Evolutionary conservation across 179 eudicot genomes (phyloP).

Genomic region (Sideroxylon spinosum): DNA sequence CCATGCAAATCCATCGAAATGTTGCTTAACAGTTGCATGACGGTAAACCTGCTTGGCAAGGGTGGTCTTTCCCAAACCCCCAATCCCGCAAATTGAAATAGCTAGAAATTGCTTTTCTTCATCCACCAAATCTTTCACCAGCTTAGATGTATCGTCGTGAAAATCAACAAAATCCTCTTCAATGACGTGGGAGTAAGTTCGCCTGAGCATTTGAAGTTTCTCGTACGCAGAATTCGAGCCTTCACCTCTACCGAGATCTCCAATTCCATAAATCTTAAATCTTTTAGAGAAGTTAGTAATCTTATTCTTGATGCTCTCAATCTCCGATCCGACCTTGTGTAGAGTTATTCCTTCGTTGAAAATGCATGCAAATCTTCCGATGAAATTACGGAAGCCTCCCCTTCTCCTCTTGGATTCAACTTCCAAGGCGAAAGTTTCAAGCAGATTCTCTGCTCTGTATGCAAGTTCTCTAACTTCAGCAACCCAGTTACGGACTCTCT

Average conservation of each 20-base stretch:
- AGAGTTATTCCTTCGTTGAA: background rate
- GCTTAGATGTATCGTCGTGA: conserved; percentile 7
- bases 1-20: conserved; percentile 24
- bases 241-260: background rate
- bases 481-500: background rate
- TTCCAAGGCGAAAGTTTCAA: background rate
- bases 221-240: background rate
- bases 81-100: conserved; percentile 26
- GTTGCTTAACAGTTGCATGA: background rate
- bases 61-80: conserved; percentile 30
- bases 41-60: conserved; percentile 22
- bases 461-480: background rate
- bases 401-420: background rate
- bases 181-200: conserved; percentile 17
- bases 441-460: background rate
- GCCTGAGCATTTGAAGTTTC: background rate
- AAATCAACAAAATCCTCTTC: conserved; percentile 38
- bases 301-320: too few relatives aligned
- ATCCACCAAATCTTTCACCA: conserved; percentile 12
- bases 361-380: background rate
- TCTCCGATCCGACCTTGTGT: background rate
- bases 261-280: conserved; percentile 27
- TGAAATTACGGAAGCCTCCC: background rate
- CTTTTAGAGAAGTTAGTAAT: background rate
- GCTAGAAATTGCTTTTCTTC: background rate